Evolutionary conservation across 345 rosid genomes (phyloP), one percentile per base, ranked within the genome.

Genomic region (Melastoma malabathricum): DNA sequence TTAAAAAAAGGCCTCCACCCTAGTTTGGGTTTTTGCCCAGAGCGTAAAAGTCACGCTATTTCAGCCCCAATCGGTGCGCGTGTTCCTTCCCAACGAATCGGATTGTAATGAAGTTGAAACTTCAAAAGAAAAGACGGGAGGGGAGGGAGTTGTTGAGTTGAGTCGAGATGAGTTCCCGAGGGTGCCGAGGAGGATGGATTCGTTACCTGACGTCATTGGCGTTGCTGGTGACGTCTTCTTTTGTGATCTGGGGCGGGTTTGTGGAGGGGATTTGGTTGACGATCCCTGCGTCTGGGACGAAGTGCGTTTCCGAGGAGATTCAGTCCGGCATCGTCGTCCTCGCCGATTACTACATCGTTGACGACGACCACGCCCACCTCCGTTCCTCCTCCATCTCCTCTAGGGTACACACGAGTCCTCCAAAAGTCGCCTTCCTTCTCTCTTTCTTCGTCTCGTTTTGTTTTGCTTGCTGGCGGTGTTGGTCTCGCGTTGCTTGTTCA

Each of bases 241-340:
- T 14, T 51, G 54, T 43, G 38, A 5, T 31, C 10, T 34, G 19
- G 17, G 10, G 27, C 1, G 22, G 18, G 6, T 14, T 14, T 2
- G 62, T 74, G 4, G 92, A 83, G 69, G 92, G 83, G 22, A 31
- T 89, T 47, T 89, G 95, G 97, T 58, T 85, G 39, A 67, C 81
- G 70, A 72, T 89, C 64, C 95, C 97, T 18, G 50, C 77, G 68
- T 25, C 89, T 15, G 97, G 95, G 46, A 77, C 89, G 45, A 89
- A 89, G 86, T 89, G 97, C 44, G 71, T 89, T 14, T 89, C 95
- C 15, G 97, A 89, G 86, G 95, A 85, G 76, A 85, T 89, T 65
- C 89, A 80, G 39, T 72, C 52, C 74, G 71, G 75, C 86, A 85
- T 82, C 22, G 83, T 89, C 51, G 95, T 89, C 51, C 62, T 89